Base-by-base conservation (phyloP, 345 rosid genomes). In the Hibiscus tridactylites region DNA sequence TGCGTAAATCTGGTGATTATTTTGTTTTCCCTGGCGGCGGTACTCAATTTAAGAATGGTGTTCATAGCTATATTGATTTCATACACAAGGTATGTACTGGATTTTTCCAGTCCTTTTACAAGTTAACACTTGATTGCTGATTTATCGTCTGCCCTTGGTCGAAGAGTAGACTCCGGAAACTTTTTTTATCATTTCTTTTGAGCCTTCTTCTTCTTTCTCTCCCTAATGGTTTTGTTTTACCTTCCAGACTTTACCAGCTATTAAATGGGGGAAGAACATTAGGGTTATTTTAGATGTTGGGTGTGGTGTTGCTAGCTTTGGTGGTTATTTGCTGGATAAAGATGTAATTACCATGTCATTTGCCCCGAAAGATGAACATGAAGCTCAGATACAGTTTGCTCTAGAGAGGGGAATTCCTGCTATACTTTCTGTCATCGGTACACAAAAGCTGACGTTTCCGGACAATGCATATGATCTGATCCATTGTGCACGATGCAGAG, bases 351-450 rank as follows among this genome's bases (percentile, higher is more conserved):
- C 97, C 28, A 88, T 94, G 97, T 94, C 98, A 13, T 82, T 94
- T 70, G 97, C 98, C 5, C 98, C 98, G n/a, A 94, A 94, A 83
- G 98, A 91, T 76, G 97, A 94, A 74, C 98, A 94, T 15, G 97
- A 94, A 79, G 98, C 98, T 82, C 98, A 94, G 85, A 91, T 94
- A 78, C 97, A 94, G 80, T 91, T 94, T 74, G 95, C 96, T 56
- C 78, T 94, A 47, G 98, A 94, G 79, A 83, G 98, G 62, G 96
- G 98, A 66, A 88, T 93, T 74, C 98, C 96, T 73, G 98, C 98
- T 37, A 89, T 80, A 4, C 91, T 91, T 56, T 86, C 98, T 35
- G 98, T 91, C 46, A 91, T 94, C 35, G 97, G 96, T 56, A 94
- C 98, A 2, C 90, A 88, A 70, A 85, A 81, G 85, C 82, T 94